Conservation (phyloP, 257 asterid species). For the Solanum chaucha region DNA sequence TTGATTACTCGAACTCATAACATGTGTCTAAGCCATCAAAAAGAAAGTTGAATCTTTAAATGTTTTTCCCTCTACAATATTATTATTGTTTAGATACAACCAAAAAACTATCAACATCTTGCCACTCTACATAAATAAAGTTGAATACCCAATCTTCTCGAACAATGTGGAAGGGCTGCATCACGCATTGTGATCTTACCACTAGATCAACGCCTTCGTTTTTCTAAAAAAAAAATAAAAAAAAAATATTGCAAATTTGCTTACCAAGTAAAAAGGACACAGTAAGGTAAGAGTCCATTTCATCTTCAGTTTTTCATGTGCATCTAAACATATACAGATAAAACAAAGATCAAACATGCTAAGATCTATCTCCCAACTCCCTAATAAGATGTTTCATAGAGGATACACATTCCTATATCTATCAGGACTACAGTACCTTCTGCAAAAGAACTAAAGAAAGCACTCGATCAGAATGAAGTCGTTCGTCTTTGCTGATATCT, state of each 20-base stretch:
- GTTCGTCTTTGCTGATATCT: conserved; percentile 75
- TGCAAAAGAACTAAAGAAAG: not conserved
- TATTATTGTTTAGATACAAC: not conserved
- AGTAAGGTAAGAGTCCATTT: not conserved
- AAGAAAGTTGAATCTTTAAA: too few species aligned
- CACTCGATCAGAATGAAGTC: conserved; percentile 32
- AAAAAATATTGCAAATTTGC: not conserved
- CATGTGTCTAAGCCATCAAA: too few species aligned
- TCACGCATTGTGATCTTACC: too few species aligned
- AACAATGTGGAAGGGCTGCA: too few species aligned
- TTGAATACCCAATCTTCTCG: too few species aligned
- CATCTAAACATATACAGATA: not conserved
- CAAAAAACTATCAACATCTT: not conserved
- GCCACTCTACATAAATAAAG: not conserved
- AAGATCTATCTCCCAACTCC: not conserved
- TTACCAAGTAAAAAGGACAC: not conserved
- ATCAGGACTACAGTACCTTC: not conserved
- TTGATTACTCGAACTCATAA: too few species aligned
- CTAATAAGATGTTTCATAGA: not conserved
- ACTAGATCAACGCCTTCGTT: not conserved
- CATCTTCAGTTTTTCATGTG: not conserved
- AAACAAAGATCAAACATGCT: not conserved
- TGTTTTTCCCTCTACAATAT: too few species aligned
- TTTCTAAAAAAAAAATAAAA: not conserved
- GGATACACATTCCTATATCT: not conserved